A percentile compares a stretch with the other conserved stretches of the same genome.
phyloP scores from a whole-genome alignment of 768 basidiomycete species.

The Psilocybe cyanescens region DNA sequence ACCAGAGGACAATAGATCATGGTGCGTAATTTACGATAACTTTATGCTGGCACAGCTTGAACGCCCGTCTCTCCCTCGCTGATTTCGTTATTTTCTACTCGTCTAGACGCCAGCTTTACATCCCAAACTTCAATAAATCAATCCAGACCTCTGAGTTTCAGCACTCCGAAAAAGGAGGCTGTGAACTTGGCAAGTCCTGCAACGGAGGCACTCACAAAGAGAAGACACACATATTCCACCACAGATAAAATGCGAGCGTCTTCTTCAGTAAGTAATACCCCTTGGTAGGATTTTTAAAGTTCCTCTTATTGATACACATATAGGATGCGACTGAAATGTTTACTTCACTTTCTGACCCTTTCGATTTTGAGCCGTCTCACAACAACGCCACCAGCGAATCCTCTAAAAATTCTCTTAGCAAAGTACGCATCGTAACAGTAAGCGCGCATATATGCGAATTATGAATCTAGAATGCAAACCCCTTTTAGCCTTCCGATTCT shows the following conservation, averaged over 20 bases:
- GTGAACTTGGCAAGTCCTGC: not conserved
- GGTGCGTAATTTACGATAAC: conserved; percentile 8
- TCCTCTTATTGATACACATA: not conserved
- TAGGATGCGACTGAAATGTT: not conserved
- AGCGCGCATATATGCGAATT: conserved; percentile 3
- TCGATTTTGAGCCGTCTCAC: not conserved
- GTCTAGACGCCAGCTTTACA: conserved; percentile 8
- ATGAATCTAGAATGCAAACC: not conserved
- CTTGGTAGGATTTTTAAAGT: not conserved
- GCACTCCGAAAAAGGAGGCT: conserved; percentile 5
- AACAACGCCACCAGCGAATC: not conserved
- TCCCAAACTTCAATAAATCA: conserved; percentile 1
- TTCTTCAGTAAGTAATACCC: not conserved
- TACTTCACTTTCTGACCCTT: not conserved
- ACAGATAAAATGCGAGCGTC: not conserved
- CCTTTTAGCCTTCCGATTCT: conserved; percentile 3
- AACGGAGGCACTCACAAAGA: not conserved
- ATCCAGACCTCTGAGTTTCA: not conserved
- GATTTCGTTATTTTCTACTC: not conserved
- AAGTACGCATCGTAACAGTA: conserved; percentile 11
- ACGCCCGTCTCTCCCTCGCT: not conserved
- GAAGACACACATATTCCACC: conserved; percentile 10
- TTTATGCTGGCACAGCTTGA: not conserved
- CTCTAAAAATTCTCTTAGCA: not conserved
- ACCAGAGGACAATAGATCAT: not conserved